phyloP scores from a whole-genome alignment of 1,284 basidiomycete species.

The Omphalotus olearius region DNA sequence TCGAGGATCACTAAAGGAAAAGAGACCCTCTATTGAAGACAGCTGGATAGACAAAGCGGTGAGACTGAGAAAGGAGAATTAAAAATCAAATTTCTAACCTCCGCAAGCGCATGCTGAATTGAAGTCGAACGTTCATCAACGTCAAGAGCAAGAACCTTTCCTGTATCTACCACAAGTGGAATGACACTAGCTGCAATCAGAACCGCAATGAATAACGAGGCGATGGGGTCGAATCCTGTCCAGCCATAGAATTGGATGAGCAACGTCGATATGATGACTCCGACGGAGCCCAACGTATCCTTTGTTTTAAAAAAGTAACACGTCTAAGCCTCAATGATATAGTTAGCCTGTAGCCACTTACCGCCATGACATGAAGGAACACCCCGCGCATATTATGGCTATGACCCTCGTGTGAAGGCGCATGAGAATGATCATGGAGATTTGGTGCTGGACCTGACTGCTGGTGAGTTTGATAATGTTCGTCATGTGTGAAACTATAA shows the following conservation, averaged over 20 bases:
- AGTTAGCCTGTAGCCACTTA: constrained; percentile 32
- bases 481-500: constrained; percentile 59
- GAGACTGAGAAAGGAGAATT: background rate
- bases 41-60: constrained; percentile 26
- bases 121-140: constrained; percentile 64
- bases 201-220: constrained; percentile 93
- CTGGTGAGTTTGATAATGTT: constrained; percentile 54
- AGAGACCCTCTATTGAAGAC: constrained; percentile 67
- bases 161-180: constrained; percentile 92
- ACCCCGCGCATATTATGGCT: constrained; percentile 99
- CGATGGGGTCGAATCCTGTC: constrained; percentile 99
- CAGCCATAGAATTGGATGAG: constrained; percentile 97
- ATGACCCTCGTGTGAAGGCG: constrained; percentile 71
- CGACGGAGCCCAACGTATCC: constrained; percentile 91
- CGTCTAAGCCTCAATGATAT: constrained; percentile 2
- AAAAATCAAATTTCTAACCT: constrained; percentile 48
- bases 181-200: constrained; percentile 95
- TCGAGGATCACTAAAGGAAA: constrained; percentile 75
- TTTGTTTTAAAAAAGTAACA: constrained; percentile 24
- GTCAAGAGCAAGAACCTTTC: constrained; percentile 85
- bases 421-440: constrained; percentile 45
- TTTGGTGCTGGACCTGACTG: constrained; percentile 45
- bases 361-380: constrained; percentile 89
- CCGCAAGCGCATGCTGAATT: constrained; percentile 71
- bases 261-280: constrained; percentile 97